These are phyloP conservation scores for Sugiyamaella americana DNA, from an alignment of 805 yeast species.

Conservation along the genomic window DNA sequence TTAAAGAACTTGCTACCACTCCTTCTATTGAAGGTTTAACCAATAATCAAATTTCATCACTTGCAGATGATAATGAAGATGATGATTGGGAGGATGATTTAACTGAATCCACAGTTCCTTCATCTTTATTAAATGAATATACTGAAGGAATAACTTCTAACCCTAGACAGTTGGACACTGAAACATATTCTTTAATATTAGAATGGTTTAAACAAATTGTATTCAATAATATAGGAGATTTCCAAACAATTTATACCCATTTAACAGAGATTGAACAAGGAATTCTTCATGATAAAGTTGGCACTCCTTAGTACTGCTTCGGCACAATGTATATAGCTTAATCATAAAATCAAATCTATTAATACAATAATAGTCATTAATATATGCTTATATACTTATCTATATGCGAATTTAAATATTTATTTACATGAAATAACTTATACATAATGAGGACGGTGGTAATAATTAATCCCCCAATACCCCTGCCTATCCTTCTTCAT, in stretches of 20 bases:
- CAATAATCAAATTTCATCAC: conserved; percentile 23
- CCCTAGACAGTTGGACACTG: conserved; percentile 15
- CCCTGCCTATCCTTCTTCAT: conserved; percentile 22
- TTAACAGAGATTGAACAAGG: conserved; percentile 11
- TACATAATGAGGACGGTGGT: not conserved
- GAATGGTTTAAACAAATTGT: conserved; percentile 26
- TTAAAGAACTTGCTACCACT: conserved; percentile 65
- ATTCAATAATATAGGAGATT: conserved; percentile 11
- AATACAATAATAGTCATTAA: too few relatives aligned
- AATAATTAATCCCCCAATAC: conserved; percentile 19
- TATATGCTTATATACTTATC: too few relatives aligned
- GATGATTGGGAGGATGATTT: conserved; percentile 36
- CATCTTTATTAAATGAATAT: not conserved
- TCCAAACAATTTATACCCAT: conserved; percentile 4
- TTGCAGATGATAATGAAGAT: conserved; percentile 31
- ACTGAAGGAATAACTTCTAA: not conserved
- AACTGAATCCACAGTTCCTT: not conserved
- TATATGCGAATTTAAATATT: too few relatives aligned
- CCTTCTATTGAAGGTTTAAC: conserved; percentile 40
- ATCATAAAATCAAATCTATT: too few relatives aligned
- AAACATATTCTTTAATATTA: conserved; percentile 21
- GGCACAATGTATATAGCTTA: too few relatives aligned
- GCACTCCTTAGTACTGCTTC: too few relatives aligned
- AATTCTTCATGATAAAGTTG: conserved; percentile 3
- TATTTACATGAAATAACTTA: too few relatives aligned